Evolutionary conservation across 2,329 filamentous ascomycete species (phyloP).

Genomic region (Madurella fahalii): DNA sequence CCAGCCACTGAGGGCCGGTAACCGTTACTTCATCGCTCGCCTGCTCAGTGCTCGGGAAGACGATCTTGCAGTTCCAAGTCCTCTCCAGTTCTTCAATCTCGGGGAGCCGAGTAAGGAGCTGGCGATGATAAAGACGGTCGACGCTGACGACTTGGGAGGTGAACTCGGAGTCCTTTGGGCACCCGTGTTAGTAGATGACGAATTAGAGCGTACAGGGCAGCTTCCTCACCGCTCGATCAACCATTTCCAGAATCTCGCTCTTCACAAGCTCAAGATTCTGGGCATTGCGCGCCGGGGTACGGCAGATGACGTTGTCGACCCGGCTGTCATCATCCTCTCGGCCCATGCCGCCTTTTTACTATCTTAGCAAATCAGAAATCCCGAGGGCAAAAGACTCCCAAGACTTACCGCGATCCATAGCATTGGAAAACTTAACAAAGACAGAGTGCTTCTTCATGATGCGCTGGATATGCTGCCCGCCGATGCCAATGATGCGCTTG

Average conservation of each 20-base stretch:
- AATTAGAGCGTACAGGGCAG: constrained; percentile 1
- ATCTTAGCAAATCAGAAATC: constrained; percentile 26
- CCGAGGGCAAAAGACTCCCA: background rate
- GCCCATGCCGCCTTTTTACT: constrained; percentile 62
- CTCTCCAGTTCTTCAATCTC: constrained; percentile 95
- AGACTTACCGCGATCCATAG: constrained; percentile 79
- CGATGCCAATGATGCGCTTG: constrained; percentile 98
- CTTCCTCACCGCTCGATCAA: constrained; percentile 75
- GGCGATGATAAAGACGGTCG: constrained; percentile 90
- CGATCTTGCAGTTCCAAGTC: constrained; percentile 99
- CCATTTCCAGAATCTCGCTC: constrained; percentile 99
- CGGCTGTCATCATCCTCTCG: constrained; percentile 98
- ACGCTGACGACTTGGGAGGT: constrained; percentile 91
- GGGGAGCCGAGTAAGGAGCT: constrained; percentile 79
- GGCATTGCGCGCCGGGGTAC: constrained; percentile 92
- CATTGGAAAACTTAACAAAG: constrained; percentile 99
- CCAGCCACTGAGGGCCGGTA: constrained; percentile 95
- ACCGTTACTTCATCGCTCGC: constrained; percentile 95
- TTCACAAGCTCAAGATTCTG: constrained; percentile 96
- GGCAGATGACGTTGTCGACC: constrained; percentile 98
- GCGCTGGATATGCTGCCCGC: constrained; percentile 95
- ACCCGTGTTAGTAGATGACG: constrained; percentile 2
- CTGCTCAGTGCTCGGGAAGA: constrained; percentile 95
- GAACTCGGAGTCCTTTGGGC: constrained; percentile 79
- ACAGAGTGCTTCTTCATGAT: constrained; percentile 99